Evolutionary conservation across 169 alveolate genomes (phyloP), one percentile per base, ranked within the genome.

Genomic region (Cryptosporidium meleagridis): DNA sequence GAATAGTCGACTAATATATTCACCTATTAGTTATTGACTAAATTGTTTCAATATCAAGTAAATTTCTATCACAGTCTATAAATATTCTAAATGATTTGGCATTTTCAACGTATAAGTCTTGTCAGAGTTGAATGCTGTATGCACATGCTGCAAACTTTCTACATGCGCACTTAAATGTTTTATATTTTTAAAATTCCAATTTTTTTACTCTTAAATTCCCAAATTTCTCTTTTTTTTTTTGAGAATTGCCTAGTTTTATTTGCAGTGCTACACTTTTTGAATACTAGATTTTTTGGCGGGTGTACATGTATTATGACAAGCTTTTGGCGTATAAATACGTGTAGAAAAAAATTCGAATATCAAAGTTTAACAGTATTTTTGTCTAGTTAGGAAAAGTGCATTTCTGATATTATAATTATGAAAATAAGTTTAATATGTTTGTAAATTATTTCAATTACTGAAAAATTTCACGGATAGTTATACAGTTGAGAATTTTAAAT

Each of bases 91-190:
- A 59, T 37, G 0, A 65, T 65, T 65, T 65, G 72, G 72, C 72
- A 65, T 65, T 65, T 65, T 33, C 21, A 65, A 65, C 72, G 72
- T 65, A 65, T 37, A 65, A 65, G 72, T 65, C 72, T 65, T 33
- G 52, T 31, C 72, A 33, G 29, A 23, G 12, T 33, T 33, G 72
- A 3, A 33, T 29, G 72, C 51, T 65, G 72, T 53, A 65, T 65
- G 72, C 72, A 65, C 72, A 65, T 65, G 51, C 72, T 31, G 51
- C 51, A 0, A 65, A 35, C 72, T 37, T 33, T 14, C 29, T 33
- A 65, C 41, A 35, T 21, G 33, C 51, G 33, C 14, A 51, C 55
- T 48, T 21, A 2, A 48, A 48, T 48, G 55, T 16, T 48, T 48
- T 48, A 48, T 14, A 48, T 48, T 16, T 12, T 14, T 23, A 59